Evolutionary conservation across 2,329 filamentous ascomycete genomes (phyloP).

Genomic region (Mycosphaerella arachidis): DNA sequence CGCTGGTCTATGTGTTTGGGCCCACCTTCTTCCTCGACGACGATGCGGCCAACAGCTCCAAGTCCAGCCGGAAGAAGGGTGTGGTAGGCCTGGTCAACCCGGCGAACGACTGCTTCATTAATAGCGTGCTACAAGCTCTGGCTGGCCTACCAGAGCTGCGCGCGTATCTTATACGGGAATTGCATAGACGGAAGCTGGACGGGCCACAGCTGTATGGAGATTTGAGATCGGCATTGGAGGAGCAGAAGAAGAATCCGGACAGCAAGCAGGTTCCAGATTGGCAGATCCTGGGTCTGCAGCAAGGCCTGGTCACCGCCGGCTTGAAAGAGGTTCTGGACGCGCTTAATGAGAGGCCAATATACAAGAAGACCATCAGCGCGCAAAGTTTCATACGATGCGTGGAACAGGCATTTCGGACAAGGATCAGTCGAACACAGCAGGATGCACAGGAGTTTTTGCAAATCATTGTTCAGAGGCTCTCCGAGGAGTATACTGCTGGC

Average conservation of each 20-base stretch:
- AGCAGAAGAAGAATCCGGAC: constrained; percentile 53
- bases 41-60: constrained; percentile 57
- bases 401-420: constrained; percentile 80
- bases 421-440: constrained; percentile 91
- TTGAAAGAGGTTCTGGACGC: constrained; percentile 89
- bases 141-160: constrained; percentile 86
- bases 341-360: constrained; percentile 88
- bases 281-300: constrained; percentile 61
- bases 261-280: constrained; percentile 38
- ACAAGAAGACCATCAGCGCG: constrained; percentile 88
- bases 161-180: constrained; percentile 86
- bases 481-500: constrained; percentile 90
- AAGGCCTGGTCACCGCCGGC: constrained; percentile 76
- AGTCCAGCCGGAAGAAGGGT: constrained; percentile 68
- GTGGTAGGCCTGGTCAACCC: constrained; percentile 86
- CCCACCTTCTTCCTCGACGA: constrained; percentile 95
- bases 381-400: constrained; percentile 77
- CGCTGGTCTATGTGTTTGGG: constrained; percentile 93
- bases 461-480: constrained; percentile 83
- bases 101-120: constrained; percentile 81
- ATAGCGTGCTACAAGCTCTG: constrained; percentile 88
- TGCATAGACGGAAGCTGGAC: constrained; percentile 76
- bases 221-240: constrained; percentile 49
- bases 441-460: constrained; percentile 97
- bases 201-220: constrained; percentile 69